Evolutionary conservation across 495 filamentous ascomycete species (phyloP), one percentile per base, ranked within the genome.

Genomic region (Astrothelium subdiscretum): DNA sequence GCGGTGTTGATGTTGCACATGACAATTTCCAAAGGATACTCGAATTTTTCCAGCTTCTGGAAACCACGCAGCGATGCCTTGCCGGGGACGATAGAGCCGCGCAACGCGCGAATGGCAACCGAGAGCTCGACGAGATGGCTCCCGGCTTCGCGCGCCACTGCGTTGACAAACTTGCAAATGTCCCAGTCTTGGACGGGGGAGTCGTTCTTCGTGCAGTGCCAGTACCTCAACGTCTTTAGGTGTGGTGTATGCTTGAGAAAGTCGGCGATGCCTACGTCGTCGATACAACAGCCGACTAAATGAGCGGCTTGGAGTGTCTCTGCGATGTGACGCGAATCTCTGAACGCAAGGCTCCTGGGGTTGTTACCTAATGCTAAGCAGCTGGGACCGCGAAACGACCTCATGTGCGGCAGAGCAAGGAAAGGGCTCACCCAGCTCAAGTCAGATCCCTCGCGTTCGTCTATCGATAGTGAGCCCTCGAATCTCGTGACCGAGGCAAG

Each of bases 151-250:
- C 62, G 68, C 63, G 65, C 70, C 26, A 76, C 60, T 64, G 70
- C 73, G 32, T 59, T 68, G 52, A 74, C 51, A 65, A 76, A 75
- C 29, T 68, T 68, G 66, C 74, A 74, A 42, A 74, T 69, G 63
- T 72, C 65, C 74, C 74, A 76, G 61, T 68, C 66, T 58, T 67
- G 70, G 60, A 42, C 31, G 60, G 32, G 52, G 61, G 20, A 52
- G 51, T 63, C 65, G 54, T 61, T 51, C 61, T 69, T 65, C 32
- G 65, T 66, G 6, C 51, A 43, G 65, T 74, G 71, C 59, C 38
- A 70, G 62, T 73, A 76, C 60, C 43, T 69, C 24, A 76, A 63
- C 58, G 67, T 68, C 58, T 60, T 73, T 5, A 74, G 73, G 58
- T 58, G 65, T 64, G 66, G 65, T 35, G 71, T 72, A 52, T 74